Base-by-base conservation (phyloP, 1,139 yeast species). In the Saccharomycopsis phalli region DNA sequence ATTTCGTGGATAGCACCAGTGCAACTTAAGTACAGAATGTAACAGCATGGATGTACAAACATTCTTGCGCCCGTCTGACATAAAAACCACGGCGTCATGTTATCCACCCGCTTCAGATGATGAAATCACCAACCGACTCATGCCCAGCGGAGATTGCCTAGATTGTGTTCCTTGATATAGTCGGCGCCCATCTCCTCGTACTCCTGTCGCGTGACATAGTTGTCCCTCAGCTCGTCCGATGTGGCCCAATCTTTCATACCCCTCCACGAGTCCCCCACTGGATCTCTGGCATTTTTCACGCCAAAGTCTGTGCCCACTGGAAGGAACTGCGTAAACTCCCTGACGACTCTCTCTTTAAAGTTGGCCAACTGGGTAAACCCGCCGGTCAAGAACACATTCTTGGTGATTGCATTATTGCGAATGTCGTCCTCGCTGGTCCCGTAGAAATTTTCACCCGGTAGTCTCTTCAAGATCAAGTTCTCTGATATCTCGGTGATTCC, bases 141-240 rank as follows among this genome's bases (percentile, higher is more conserved):
- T n/a, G n/a, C n/a, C n/a, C n/a, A n/a, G n/a, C n/a, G n/a, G n/a
- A 26, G 14, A 26, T 84, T 84, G 3, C 96, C 94, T 49, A 83
- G 62, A 7, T 77, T 75, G 58, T 88, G 95, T 56, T 87, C 96
- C 55, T 81, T 84, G 41, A 88, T 75, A 57, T 88, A 88, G 45
- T 86, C 95, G 1, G 84, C 68, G 0, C 98, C 99, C 66, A 72
- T 75, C 56, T 93, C 98, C 34, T 80, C 80, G 55, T 86, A 93
- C 50, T 88, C 95, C 38, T 68, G 63, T 50, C 69, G 71, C 0
- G 88, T 71, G 16, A 91, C 68, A 47, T 71, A 74, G 27, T 76
- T 63, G 1, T 61, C 52, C 34, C 65, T 55, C 31, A 74, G 68
- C 3, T 51, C 58, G 2, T 61, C 63, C 22, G 69, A 62, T 3